Conservation (phyloP, 805 yeast genomes). For the Saturnispora saitoi region DNA sequence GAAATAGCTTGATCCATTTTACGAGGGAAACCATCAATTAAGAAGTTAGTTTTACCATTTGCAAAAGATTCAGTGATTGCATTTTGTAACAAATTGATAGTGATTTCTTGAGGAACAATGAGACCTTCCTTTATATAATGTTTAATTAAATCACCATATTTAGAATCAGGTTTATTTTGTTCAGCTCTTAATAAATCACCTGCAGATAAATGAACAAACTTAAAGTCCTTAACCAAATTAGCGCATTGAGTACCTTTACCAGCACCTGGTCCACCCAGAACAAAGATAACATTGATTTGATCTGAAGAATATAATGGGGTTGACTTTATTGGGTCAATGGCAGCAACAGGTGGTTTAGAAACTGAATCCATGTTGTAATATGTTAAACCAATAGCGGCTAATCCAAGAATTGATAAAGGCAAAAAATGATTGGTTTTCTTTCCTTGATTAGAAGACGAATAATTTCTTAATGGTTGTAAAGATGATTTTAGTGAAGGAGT, state of each 20-base stretch:
- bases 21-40: slow-evolving; percentile 95
- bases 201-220: slow-evolving; percentile 87
- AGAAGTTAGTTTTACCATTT: slow-evolving; percentile 53
- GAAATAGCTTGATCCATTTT: slow-evolving; percentile 96
- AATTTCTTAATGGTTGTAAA: background rate
- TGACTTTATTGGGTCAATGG: slow-evolving; percentile 26
- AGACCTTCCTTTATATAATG: slow-evolving; percentile 77
- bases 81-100: slow-evolving; percentile 71
- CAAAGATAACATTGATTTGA: slow-evolving; percentile 68
- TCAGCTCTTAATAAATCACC: slow-evolving; percentile 94
- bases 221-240: slow-evolving; percentile 68
- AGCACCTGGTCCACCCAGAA: slow-evolving; percentile 95
- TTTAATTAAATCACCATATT: slow-evolving; percentile 79
- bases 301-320: slow-evolving; percentile 11
- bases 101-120: slow-evolving; percentile 90
- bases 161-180: slow-evolving; percentile 72
- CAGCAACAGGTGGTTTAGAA: slow-evolving; percentile 27
- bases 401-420: slow-evolving; percentile 24
- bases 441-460: slow-evolving; percentile 1
- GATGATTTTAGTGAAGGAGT: background rate
- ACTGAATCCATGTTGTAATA: slow-evolving; percentile 24
- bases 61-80: slow-evolving; percentile 54
- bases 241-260: slow-evolving; percentile 98
- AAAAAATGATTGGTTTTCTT: slow-evolving; percentile 15
- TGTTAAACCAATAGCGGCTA: slow-evolving; percentile 27